These are phyloP conservation scores for Xylaria scruposa DNA, from an alignment of 495 filamentous ascomycete genomes.

Conservation along the genomic window DNA sequence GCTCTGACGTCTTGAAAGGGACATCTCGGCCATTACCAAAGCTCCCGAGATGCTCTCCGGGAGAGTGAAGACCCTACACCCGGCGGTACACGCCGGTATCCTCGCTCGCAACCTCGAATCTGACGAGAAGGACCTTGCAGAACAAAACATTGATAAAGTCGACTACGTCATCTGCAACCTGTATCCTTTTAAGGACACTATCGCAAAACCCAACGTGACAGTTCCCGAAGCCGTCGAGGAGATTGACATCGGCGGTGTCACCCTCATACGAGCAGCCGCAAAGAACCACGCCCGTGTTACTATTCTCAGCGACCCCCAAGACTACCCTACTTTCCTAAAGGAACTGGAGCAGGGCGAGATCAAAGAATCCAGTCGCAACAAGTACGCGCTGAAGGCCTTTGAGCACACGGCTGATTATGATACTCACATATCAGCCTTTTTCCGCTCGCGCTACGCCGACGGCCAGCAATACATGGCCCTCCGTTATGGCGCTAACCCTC, in stretches of 20 bases:
- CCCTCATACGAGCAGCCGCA: conserved; percentile 91
- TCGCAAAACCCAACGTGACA: conserved; percentile 95
- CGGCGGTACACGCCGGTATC: conserved; percentile 90
- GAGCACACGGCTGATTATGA: conserved; percentile 99
- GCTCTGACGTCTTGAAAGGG: conserved; percentile 57
- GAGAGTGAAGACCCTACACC: conserved; percentile 96
- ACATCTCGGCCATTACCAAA: conserved; percentile 96
- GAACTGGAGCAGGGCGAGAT: conserved; percentile 89
- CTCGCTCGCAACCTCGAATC: conserved; percentile 90
- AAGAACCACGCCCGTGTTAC: conserved; percentile 97
- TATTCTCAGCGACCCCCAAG: conserved; percentile 88
- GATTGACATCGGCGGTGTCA: conserved; percentile 97
- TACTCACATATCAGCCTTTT: conserved; percentile 91
- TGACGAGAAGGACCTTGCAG: conserved; percentile 94
- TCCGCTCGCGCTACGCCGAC: conserved; percentile 94
- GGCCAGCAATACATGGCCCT: conserved; percentile 83
- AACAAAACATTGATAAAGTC: conserved; percentile 96
- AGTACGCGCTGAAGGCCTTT: conserved; percentile 94
- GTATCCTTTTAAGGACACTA: conserved; percentile 97
- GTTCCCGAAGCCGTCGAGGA: conserved; percentile 96
- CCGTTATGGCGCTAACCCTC: conserved; percentile 95
- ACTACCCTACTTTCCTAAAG: conserved; percentile 92
- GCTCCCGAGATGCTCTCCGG: conserved; percentile 98
- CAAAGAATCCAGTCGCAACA: conserved; percentile 77
- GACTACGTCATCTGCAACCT: conserved; percentile 99